Evolutionary conservation across 1,284 basidiomycete species (phyloP).

Genomic region (Inonotus hispidus): DNA sequence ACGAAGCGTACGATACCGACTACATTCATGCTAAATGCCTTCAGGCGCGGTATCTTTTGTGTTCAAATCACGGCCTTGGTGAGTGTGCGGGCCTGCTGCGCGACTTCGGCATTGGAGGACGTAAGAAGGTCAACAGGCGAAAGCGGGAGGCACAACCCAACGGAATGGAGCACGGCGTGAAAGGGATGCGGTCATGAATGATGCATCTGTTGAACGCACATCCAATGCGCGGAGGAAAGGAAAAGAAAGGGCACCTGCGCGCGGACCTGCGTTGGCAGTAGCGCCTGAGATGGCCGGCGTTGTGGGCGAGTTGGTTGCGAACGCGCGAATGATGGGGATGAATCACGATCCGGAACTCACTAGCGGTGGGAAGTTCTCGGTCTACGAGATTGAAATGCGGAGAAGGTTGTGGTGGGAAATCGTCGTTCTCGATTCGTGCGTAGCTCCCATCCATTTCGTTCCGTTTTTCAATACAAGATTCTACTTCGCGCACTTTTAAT

Average conservation of each 20-base stretch:
- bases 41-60: conserved; percentile 48
- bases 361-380: conserved; percentile 33
- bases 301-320: conserved; percentile 64
- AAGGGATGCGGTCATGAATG: background rate
- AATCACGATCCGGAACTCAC: conserved; percentile 52
- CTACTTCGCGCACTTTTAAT: no score
- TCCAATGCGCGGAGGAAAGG: background rate
- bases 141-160: conserved; percentile 5
- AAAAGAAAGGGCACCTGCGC: background rate
- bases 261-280: conserved; percentile 7
- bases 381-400: conserved; percentile 54
- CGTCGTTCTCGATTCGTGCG: conserved; percentile 65
- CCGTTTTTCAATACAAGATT: background rate
- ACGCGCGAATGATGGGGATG: conserved; percentile 60
- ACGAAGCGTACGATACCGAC: conserved; percentile 42
- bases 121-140: conserved; percentile 2
- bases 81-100: conserved; percentile 34
- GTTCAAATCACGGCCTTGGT: conserved; percentile 39
- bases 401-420: conserved; percentile 71
- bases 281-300: conserved; percentile 23
- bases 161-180: background rate
- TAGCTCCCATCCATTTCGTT: conserved; percentile 20
- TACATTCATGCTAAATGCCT: conserved; percentile 46
- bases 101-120: conserved; percentile 23
- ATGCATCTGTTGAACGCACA: background rate